Evolutionary conservation across 495 filamentous ascomycete species (phyloP), one percentile per base, ranked within the genome.

Genomic region (Tuber melanosporum): DNA sequence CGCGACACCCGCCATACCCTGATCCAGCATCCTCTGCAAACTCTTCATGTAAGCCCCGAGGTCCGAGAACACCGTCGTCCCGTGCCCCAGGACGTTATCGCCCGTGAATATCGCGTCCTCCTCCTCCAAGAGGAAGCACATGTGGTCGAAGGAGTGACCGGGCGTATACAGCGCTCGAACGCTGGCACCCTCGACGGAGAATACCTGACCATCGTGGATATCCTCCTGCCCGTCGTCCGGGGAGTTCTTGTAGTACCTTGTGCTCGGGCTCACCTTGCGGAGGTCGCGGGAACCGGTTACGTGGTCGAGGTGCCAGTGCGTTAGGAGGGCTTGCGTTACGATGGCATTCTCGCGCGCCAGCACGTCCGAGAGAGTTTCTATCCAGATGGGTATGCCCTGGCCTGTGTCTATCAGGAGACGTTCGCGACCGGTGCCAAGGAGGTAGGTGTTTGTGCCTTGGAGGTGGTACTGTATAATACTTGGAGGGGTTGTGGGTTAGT

Each of bases 21-120:
- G 91, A 26, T 84, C 81, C 71, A 87, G 85, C 93, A 98, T 97
- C 75, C 86, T 87, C 73, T 90, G 86, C 20, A 99, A 84, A 72
- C 90, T 93, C n/a, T 81, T 78, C 75, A 98, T 85, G 82, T 98
- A 99, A 6, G 85, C 85, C 9, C 84, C 84, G 3, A 97, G 87
- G 75, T 97, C 91, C 84, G 97, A 94, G 82, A 97, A 98, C 19
- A 97, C 94, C 44, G 92, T 90, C 5, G 95, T 98, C 3, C 95
- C 95, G 75, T 98, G 94, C 0, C 95, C 95, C 6, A 99, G 88
- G 45, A 99, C 93, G 80, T 95, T 98, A 82, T 99, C 95, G 57
- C 93, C 95, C 0, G 94, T 97, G 84, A 99, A 97, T 83, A 98
- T 88, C 14, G 93, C 93, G 82, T 92, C 88, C 80, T 97, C 91